These are phyloP conservation scores for Lactifluus rugatus DNA, from an alignment of 768 basidiomycete genomes.

Conservation along the genomic window DNA sequence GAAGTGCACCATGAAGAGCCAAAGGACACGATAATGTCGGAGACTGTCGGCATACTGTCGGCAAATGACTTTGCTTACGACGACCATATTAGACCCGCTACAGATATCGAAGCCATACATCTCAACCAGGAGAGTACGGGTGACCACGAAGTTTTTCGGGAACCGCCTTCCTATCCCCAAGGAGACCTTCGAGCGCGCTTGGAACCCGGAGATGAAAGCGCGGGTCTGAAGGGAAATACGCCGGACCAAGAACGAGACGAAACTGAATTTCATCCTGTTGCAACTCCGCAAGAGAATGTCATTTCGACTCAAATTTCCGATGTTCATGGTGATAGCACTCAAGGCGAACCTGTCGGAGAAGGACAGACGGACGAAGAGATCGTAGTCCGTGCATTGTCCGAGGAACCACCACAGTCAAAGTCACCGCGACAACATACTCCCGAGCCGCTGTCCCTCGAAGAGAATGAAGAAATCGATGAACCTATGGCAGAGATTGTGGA, in stretches of 20 bases:
- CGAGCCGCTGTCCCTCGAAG: neutral
- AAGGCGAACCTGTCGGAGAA: constrained; percentile 19
- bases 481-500: constrained; percentile 16
- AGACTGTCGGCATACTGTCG: neutral
- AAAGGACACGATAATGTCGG: neutral
- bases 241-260: neutral
- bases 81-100: neutral
- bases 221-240: neutral
- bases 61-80: neutral
- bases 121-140: neutral
- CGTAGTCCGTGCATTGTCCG: constrained; percentile 32
- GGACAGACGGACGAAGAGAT: constrained; percentile 23
- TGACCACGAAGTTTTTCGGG: neutral
- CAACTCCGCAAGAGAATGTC: neutral
- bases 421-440: neutral
- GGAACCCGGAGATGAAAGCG: constrained; percentile 6
- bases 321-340: neutral
- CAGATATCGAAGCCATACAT: neutral
- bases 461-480: constrained; percentile 13
- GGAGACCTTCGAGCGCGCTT: neutral
- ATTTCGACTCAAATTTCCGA: neutral
- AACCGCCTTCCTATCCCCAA: neutral
- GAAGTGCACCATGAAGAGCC: neutral
- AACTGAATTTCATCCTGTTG: neutral
- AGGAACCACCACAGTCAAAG: constrained; percentile 14